Conservation (phyloP, 371 early-diverging fungal species). For the Mortierella sp. region DNA sequence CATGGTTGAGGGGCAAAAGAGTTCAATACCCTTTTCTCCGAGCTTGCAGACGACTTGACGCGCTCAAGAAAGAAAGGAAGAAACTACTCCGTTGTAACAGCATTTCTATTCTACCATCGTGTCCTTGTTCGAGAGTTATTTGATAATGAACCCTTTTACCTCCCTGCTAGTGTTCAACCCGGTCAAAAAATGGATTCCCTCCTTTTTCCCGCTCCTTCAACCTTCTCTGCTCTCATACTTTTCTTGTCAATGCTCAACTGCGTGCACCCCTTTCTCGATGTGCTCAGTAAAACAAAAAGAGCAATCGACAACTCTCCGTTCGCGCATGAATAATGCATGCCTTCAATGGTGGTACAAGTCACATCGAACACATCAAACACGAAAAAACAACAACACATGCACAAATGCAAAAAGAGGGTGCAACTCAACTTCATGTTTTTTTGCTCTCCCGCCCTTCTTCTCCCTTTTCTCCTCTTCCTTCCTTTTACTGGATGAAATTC, state of each 20-base stretch:
- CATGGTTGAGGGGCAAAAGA: neutral
- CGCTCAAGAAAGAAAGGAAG: neutral
- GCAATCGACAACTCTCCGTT: neutral
- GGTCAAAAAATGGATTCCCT: too few relatives aligned
- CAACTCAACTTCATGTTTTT: too few relatives aligned
- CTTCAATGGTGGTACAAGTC: neutral
- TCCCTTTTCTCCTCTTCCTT: too few relatives aligned
- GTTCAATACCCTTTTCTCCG: neutral
- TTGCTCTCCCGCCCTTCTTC: too few relatives aligned
- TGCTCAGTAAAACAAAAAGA: neutral
- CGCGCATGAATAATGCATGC: conserved; percentile 12
- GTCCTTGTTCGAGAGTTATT: neutral
- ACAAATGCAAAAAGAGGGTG: neutral
- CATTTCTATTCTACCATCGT: neutral
- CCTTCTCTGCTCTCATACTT: too few relatives aligned
- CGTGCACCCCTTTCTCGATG: neutral
- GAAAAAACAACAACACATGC: neutral
- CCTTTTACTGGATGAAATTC: too few relatives aligned
- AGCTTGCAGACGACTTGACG: neutral
- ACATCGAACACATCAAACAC: neutral
- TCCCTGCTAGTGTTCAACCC: too few relatives aligned
- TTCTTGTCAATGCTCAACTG: neutral
- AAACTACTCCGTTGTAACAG: neutral
- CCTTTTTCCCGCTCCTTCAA: too few relatives aligned
- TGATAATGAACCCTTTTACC: neutral